Evolutionary conservation across 2,329 filamentous ascomycete species (phyloP).

Genomic region (Fusarium sp.): DNA sequence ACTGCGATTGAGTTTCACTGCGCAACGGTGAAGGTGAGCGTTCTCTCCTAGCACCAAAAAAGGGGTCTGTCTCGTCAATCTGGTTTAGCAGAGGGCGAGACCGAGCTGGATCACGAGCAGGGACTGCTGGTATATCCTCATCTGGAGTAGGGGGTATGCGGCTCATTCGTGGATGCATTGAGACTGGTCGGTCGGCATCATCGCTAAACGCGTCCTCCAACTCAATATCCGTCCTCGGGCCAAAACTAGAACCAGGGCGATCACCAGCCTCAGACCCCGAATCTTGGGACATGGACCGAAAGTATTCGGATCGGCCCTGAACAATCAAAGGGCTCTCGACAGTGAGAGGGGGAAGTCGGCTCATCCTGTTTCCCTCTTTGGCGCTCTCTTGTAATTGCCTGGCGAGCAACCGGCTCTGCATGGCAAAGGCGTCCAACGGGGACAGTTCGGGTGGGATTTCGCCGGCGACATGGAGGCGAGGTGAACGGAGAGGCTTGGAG

Average conservation of each 20-base stretch:
- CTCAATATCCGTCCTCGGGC: conserved; percentile 67
- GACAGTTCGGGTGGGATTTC: conserved; percentile 91
- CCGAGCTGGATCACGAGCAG: conserved; percentile 55
- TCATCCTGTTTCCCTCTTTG: conserved; percentile 81
- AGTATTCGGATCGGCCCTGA: conserved; percentile 83
- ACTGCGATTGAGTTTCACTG: conserved; percentile 49
- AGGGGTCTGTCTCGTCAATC: conserved; percentile 54
- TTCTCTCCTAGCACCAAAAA: conserved; percentile 68
- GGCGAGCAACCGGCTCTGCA: conserved; percentile 89
- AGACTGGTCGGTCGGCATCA: conserved; percentile 71
- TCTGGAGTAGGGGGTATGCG: conserved; percentile 66
- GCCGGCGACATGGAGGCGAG: conserved; percentile 80
- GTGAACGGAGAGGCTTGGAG: conserved; percentile 73
- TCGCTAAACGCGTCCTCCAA: conserved; percentile 66
- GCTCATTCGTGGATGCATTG: conserved; percentile 82
- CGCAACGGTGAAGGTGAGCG: conserved; percentile 69
- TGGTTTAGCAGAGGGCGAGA: conserved; percentile 54
- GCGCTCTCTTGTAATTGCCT: conserved; percentile 86
- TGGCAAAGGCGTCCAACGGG: conserved; percentile 93
- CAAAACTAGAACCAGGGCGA: conserved; percentile 50
- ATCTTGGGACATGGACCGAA: conserved; percentile 79
- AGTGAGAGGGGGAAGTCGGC: conserved; percentile 84
- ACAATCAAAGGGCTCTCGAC: conserved; percentile 83
- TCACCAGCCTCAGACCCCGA: conserved; percentile 59
- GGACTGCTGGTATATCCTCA: conserved; percentile 59